Evolutionary conservation across 2,329 filamentous ascomycete genomes (phyloP), one percentile per base, ranked within the genome.

Genomic region (Aureobasidium namibiae): DNA sequence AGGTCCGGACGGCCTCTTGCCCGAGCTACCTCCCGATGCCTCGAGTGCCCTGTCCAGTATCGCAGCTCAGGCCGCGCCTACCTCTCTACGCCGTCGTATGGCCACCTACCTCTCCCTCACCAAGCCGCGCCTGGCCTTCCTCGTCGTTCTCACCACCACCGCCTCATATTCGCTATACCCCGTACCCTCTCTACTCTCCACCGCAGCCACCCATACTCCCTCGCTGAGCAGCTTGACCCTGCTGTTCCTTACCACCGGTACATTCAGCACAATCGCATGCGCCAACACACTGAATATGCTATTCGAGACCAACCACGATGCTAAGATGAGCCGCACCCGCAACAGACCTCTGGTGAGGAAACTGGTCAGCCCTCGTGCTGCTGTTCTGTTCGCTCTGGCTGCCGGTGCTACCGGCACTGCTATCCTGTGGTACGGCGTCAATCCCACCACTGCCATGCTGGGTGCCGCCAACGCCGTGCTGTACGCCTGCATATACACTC

Each of bases 251-350:
- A 96, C 92, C 0, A 84, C 84, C 4, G 92, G 94, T 61, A 97
- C 94, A 0, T 85, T 92, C 4, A 80, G 96, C 21, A 94, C 90
- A 72, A 89, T 85, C n/a, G 90, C 92, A 44, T 90, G 88, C 61
- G 94, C 94, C 44, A 99, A 99, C 71, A 84, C 94, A 1, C 80
- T 97, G 65, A 99, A 99, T 74, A 99, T 99, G 94, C 84, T 96
- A 61, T 91, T 96, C 74, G 94, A 99, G 74, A 89, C 86, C 10
- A 80, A 86, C 61, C 92, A 92, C 69, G 94, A 99, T 72, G 90
- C 91, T 46, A 85, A 88, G 67, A 99, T 99, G 94, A 86, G 83
- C 36, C 85, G 94, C n/a, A 99, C 94, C 2, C 83, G 90, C 29
- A 96, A 96, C 66, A 78, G 94, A 4, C 94, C 94, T 0, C 79